Evolutionary conservation across 2,329 filamentous ascomycete genomes (phyloP), one percentile per base, ranked within the genome.

Genomic region (Acrodontium crateriforme): DNA sequence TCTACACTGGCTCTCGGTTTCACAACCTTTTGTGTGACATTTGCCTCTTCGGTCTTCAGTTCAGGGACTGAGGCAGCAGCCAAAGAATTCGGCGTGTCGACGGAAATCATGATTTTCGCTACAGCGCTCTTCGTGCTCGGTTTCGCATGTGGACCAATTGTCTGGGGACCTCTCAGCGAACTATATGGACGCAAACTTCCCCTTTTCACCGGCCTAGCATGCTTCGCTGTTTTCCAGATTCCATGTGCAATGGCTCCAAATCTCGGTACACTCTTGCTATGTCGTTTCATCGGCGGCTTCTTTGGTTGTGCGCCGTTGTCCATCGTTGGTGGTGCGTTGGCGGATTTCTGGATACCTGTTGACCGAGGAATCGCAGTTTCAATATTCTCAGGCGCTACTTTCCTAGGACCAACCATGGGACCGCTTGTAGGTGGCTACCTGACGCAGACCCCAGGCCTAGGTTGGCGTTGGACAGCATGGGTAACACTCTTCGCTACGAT

Each of bases 401-500:
- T 71, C 35, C 49, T 60, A 2, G 65, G 66, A 2, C 64, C 64
- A 0, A 55, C 59, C 2, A 47, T 58, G 3, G 64, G 59, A 0
- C 60, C 65, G 3, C 58, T 70, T 29, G 50, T 63, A 6, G 64
- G 64, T 6, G 61, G 58, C 0, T 69, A 66, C 31, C 56, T 67
- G 18, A 59, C 58, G 0, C 51, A 62, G 21, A 60, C 53, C 5
- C 39, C 59, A 2, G 15, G 14, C 36, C 56, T 70, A 1, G 63
- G 65, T 10, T 71, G 68, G 67, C 53, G 67, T 11, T 71, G 67
- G 65, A 71, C 65, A 0, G 59, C 58, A 7, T 73, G 67, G 54
- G 56, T 71, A 14, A 69, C 64, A 0, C 41, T 64, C 24, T 69
- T 72, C 27, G 55, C 65, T 40, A 50, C 52, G 1, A 47, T 46